Evolutionary conservation across 225 moss, liverwort and hornwort genomes (phyloP).

Genomic region (Thuidium tamariscinum): DNA sequence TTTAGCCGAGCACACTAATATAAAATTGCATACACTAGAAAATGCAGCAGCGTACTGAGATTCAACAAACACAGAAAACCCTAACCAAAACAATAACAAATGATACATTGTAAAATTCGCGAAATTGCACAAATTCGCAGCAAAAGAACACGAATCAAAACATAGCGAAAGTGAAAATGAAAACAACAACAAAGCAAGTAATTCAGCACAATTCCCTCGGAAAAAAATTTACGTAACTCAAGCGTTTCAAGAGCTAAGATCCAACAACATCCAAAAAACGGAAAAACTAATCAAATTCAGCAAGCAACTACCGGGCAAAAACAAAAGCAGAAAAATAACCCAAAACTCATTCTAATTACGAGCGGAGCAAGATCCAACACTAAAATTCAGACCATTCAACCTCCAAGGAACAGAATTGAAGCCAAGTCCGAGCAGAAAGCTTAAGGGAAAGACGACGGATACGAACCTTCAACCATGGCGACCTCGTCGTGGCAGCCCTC

Average conservation of each 20-base stretch:
- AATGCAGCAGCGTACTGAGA: neutral
- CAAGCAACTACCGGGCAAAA: neutral
- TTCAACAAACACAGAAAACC: neutral
- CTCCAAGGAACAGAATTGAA: neutral
- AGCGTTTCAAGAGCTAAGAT: neutral
- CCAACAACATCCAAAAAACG: neutral
- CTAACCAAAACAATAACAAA: neutral
- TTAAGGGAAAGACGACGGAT: neutral
- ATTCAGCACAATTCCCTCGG: neutral
- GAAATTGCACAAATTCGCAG: neutral
- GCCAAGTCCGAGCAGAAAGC: neutral
- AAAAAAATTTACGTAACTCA: neutral
- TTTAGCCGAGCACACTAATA: neutral
- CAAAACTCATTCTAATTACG: neutral
- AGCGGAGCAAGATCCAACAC: neutral
- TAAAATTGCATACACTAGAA: neutral
- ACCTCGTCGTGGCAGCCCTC: constrained; percentile 49
- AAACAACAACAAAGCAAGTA: neutral
- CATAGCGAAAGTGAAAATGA: neutral
- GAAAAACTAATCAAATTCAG: neutral
- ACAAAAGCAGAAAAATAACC: neutral
- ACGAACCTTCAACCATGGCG: constrained; percentile 10
- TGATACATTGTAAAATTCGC: neutral
- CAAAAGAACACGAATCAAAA: neutral
- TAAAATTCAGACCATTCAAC: neutral